A percentile compares a stretch with the other conserved stretches of the same genome.
phyloP scores from a whole-genome alignment of 2,329 filamentous ascomycete genomes.

The Aspergillus jensenii region DNA sequence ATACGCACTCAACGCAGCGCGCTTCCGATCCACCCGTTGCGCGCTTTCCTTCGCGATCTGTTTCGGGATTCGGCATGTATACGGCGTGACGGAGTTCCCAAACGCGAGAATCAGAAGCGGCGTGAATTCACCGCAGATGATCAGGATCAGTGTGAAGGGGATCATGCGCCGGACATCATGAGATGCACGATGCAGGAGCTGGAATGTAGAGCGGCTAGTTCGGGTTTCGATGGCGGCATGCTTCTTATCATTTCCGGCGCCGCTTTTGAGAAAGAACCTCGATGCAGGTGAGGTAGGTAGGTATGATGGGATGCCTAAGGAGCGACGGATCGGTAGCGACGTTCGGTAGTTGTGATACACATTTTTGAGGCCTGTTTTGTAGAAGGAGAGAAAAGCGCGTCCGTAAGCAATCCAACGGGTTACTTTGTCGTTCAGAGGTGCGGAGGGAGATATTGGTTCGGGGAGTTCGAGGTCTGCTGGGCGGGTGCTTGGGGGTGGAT shows the following conservation, averaged over 20 bases:
- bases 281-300: slow-evolving; percentile 34
- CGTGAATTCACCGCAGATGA: slow-evolving; percentile 83
- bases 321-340: slow-evolving; percentile 31
- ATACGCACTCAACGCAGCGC: slow-evolving; percentile 25
- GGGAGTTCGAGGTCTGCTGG: slow-evolving; percentile 70
- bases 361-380: slow-evolving; percentile 78
- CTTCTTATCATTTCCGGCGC: not conserved
- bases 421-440: slow-evolving; percentile 40
- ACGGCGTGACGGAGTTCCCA: slow-evolving; percentile 68
- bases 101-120: slow-evolving; percentile 74
- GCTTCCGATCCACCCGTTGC: slow-evolving; percentile 50
- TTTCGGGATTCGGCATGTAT: slow-evolving; percentile 76
- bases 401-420: slow-evolving; percentile 53
- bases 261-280: not conserved
- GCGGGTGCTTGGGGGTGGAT: slow-evolving; percentile 71
- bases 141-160: slow-evolving; percentile 71
- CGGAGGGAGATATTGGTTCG: slow-evolving; percentile 44
- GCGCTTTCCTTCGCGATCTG: slow-evolving; percentile 63
- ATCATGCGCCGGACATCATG: slow-evolving; percentile 78
- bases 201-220: slow-evolving; percentile 66
- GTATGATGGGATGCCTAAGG: slow-evolving; percentile 31
- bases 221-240: not conserved
- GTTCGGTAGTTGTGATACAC: slow-evolving; percentile 65
- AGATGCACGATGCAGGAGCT: slow-evolving; percentile 66
- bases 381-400: slow-evolving; percentile 78